A percentile compares a stretch with the other conserved stretches of the same genome.
Evolutionary conservation across 129 eudicot species (phyloP).

Genomic region (Ambrosia artemisiifolia): DNA sequence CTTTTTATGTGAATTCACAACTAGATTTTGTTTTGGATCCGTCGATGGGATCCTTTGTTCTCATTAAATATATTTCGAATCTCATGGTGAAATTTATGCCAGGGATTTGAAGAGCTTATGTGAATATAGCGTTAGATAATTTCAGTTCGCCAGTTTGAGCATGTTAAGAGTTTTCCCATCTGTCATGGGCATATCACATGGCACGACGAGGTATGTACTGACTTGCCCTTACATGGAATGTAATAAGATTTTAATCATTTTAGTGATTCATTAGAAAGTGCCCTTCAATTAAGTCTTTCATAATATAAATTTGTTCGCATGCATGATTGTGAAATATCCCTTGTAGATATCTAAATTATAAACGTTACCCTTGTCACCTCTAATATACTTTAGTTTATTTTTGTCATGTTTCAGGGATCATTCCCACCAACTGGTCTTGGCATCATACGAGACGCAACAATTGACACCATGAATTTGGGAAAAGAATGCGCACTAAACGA

Average conservation of each 20-base stretch:
- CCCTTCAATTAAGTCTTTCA: background rate
- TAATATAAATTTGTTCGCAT: background rate
- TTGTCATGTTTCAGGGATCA: constrained; percentile 22
- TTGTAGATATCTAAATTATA: too few relatives aligned
- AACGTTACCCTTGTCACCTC: background rate
- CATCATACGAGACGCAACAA: constrained; percentile 4
- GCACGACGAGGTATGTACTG: constrained; percentile 25
- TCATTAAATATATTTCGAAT: constrained; percentile 17
- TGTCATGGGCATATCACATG: constrained; percentile 18
- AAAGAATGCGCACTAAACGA: constrained; percentile 1
- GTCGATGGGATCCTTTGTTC: background rate
- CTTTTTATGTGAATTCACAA: too few relatives aligned
- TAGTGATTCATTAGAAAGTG: constrained; percentile 18
- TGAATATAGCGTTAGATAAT: too few relatives aligned
- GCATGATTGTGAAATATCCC: constrained; percentile 12
- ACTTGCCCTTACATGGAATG: constrained; percentile 16
- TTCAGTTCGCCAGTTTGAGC: constrained; percentile 13
- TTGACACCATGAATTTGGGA: constrained; percentile 6
- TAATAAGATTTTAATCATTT: constrained; percentile 20
- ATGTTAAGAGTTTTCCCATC: constrained; percentile 1
- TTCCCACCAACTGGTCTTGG: constrained; percentile 6
- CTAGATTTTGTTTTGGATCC: too few relatives aligned
- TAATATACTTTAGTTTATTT: background rate
- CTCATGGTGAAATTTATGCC: constrained; percentile 16
- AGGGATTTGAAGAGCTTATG: background rate